A percentile compares a stretch with the other conserved stretches of the same genome.
Evolutionary conservation across 805 yeast genomes (phyloP).

Genomic region (Lipomyces anomalus): DNA sequence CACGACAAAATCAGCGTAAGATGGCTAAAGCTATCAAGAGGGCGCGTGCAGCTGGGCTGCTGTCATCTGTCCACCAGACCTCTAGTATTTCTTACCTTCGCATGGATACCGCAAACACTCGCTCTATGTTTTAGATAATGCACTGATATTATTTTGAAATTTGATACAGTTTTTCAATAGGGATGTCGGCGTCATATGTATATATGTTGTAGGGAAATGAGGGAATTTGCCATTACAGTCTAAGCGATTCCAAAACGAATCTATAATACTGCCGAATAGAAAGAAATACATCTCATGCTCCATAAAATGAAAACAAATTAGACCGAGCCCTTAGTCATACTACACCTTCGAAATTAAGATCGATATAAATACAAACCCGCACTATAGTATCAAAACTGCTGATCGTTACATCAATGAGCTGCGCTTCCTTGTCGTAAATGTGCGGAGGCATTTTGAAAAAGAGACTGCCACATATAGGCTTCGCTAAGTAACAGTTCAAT

Average conservation of each 20-base stretch:
- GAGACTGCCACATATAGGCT: constrained; percentile 93
- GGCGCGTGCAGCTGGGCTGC: constrained; percentile 65
- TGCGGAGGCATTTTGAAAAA: constrained; percentile 84
- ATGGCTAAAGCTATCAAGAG: constrained; percentile 70
- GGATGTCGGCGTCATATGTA: not conserved
- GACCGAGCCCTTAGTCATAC: too few species aligned
- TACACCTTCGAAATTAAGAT: not conserved
- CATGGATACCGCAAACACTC: not conserved
- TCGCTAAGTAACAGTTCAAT: constrained; percentile 88
- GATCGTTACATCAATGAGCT: not conserved
- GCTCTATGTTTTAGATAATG: not conserved
- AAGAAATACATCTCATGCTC: too few species aligned
- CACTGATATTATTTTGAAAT: not conserved
- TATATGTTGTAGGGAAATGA: not conserved
- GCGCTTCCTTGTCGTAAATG: constrained; percentile 44
- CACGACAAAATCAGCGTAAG: constrained; percentile 57
- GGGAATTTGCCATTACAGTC: not conserved
- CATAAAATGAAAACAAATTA: too few species aligned
- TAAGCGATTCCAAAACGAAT: too few species aligned
- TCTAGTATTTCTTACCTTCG: not conserved
- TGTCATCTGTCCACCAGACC: constrained; percentile 30
- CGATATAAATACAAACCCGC: not conserved
- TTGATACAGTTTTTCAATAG: too few species aligned
- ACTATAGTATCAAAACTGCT: not conserved
- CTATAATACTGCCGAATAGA: too few species aligned